Base-by-base conservation (phyloP, 108 stramenopile species). In the Craspedostauros australis region DNA sequence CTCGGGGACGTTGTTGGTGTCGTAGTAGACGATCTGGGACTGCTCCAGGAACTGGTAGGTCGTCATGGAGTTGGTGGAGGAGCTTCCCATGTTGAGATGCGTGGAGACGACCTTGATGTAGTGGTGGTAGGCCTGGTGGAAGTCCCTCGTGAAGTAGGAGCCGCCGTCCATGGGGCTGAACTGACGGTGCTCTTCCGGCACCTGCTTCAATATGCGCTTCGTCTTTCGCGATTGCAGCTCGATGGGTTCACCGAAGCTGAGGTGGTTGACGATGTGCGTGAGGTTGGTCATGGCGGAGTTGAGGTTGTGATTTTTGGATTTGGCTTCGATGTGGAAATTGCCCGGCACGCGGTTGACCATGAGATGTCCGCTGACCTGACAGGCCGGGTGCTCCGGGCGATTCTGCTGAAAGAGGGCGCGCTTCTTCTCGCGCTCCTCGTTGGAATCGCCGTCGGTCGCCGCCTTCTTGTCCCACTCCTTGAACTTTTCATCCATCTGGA, bases 61-160 rank as follows among this genome's bases (percentile, higher is more conserved):
- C 19, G 80, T 36, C 46, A 79, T 57, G 34, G 67, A 54, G 47
- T 84, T 89, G 42, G 70, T 48, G 53, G 57, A 62, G 1, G 76
- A 57, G 3, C 49, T 49, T 24, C 86, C 84, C 59, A 86, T 73
- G 39, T 82, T 82, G 21, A 95, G 62, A 57, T 92, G 88, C 2
- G 91, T 94, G 11, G 90, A 90, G 19, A 96, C 93, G n/a, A 98
- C 95, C 73, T 98, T 98, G 55, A 96, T 86, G 77, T 98, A 96
- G 66, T 98, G 97, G 72, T 98, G 95, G 55, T 79, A 86, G 16
- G 95, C 95, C 57, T 83, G 76, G 71, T 98, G 97, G 52, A 74
- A 87, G 29, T 82, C 57, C 28, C 61, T 48, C 0, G 82, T 90
- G 25, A 62, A 31, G 49, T 77, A 98, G 47, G 41, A 36, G 28